Base-by-base conservation (phyloP, 495 filamentous ascomycete species). In the Penicillium paxilli region DNA sequence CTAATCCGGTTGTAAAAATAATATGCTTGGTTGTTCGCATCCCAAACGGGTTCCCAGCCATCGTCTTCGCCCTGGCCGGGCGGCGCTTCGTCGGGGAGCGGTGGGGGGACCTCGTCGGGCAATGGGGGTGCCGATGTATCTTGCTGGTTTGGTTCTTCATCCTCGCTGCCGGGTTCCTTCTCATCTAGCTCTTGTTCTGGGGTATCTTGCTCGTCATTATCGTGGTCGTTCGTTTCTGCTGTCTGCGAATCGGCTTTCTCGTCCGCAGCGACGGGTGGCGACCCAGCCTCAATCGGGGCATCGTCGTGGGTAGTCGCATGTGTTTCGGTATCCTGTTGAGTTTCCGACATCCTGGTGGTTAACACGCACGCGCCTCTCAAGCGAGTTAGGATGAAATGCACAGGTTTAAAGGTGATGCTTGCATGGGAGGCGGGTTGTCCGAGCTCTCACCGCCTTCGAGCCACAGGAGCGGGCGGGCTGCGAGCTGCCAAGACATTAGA, bases 1-100 rank as follows among this genome's bases (percentile, higher is more conserved):
- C 88, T 92, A 65, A 89, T 86, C 44, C 86, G 85, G 66, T 96
- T 98, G 77, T 89, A 89, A 77, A 96, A 98, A 73, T 94, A 96
- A 66, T 83, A 97, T 9, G 85, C 80, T 51, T 86, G 78, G 0
- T 81, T 80, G 22, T 69, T 81, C 20, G 78, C 72, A 63, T 95
- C 90, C 91, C 91, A 98, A 51, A 92, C 76, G 21, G 84, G 85
- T 46, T 87, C 85, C 92, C 92, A 98, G 49, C 92, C 92, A 65
- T 98, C 92, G 57, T 96, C 90, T n/a, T 68, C 57, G 21, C 52
- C 28, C 44, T 71, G 58, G 11, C 70, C 67, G 0, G 86, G 79
- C 24, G 81, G 80, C 41, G 79, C 77, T 68, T 80, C 79, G 37
- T 69, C 58, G 52, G 81, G 79, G 44, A 83, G 73, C 21, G 80